phyloP scores from a whole-genome alignment of 306 rosid species.

The Dryas octopetala region DNA sequence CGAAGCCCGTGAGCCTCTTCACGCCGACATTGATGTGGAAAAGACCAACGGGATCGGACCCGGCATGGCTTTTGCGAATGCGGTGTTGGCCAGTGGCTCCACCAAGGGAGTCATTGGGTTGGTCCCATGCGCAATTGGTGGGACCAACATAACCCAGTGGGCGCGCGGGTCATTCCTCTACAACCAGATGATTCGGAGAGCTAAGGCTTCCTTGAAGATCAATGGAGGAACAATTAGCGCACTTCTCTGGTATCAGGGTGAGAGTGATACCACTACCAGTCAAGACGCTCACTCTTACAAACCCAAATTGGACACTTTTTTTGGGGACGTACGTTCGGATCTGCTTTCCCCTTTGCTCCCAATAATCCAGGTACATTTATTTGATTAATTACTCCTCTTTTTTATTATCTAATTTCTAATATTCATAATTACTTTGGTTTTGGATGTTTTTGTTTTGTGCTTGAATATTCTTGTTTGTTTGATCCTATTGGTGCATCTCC shows the following conservation, averaged over 20 bases:
- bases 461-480: no score
- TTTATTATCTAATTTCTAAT: not conserved
- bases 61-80: slow-evolving; percentile 41
- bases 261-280: slow-evolving; percentile 46
- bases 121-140: slow-evolving; percentile 50
- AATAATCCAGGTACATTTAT: slow-evolving; percentile 56
- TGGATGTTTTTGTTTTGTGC: no score
- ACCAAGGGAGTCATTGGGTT: slow-evolving; percentile 26
- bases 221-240: slow-evolving; percentile 45
- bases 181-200: slow-evolving; percentile 54
- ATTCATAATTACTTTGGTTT: no score
- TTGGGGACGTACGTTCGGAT: slow-evolving; percentile 56
- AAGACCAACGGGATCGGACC: slow-evolving; percentile 44
- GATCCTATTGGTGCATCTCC: no score
- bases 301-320: slow-evolving; percentile 44
- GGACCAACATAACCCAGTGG: slow-evolving; percentile 45
- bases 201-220: slow-evolving; percentile 31
- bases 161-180: slow-evolving; percentile 42
- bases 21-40: slow-evolving; percentile 41
- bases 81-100: slow-evolving; percentile 14
- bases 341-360: slow-evolving; percentile 70
- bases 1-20: slow-evolving; percentile 74
- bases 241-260: slow-evolving; percentile 85
- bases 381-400: not conserved
- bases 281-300: slow-evolving; percentile 49